Evolutionary conservation across 805 yeast genomes (phyloP).

Genomic region (Cyberlindnera suaveolens): DNA sequence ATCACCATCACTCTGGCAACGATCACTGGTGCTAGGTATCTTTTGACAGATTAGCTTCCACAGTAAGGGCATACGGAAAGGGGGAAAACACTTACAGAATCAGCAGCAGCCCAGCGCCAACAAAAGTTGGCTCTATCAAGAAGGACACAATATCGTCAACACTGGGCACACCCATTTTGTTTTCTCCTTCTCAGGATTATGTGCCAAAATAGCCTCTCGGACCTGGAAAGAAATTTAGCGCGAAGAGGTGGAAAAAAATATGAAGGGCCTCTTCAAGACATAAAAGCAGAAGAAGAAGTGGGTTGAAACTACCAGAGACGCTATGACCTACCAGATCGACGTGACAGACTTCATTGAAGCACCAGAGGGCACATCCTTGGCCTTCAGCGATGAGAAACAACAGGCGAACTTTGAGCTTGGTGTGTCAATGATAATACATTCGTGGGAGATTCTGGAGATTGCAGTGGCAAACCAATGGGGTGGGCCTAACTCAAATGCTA

Average conservation of each 20-base stretch:
- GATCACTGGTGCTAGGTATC: too few relatives aligned
- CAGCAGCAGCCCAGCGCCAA: too few relatives aligned
- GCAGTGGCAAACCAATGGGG: constrained; percentile 97
- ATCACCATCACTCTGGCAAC: too few relatives aligned
- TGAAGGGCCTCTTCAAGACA: background rate
- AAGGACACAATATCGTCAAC: too few relatives aligned
- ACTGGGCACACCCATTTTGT: too few relatives aligned
- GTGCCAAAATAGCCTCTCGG: too few relatives aligned
- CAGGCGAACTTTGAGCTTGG: constrained; percentile 91
- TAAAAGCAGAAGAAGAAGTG: background rate
- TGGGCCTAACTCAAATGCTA: constrained; percentile 84
- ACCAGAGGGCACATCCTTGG: constrained; percentile 33
- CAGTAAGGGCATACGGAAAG: too few relatives aligned
- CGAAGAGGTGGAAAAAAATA: background rate
- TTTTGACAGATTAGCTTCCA: too few relatives aligned
- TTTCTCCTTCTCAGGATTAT: too few relatives aligned
- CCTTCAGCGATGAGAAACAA: constrained; percentile 51
- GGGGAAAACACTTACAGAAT: too few relatives aligned
- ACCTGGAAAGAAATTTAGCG: background rate
- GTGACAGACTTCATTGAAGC: constrained; percentile 51
- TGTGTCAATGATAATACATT: constrained; percentile 81
- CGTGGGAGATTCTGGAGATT: constrained; percentile 81
- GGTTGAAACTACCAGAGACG: background rate
- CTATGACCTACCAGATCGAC: constrained; percentile 23
- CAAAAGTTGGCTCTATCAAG: too few relatives aligned